Evolutionary conservation across 345 rosid genomes (phyloP), one percentile per base, ranked within the genome.

Genomic region (Arabis alpina): DNA sequence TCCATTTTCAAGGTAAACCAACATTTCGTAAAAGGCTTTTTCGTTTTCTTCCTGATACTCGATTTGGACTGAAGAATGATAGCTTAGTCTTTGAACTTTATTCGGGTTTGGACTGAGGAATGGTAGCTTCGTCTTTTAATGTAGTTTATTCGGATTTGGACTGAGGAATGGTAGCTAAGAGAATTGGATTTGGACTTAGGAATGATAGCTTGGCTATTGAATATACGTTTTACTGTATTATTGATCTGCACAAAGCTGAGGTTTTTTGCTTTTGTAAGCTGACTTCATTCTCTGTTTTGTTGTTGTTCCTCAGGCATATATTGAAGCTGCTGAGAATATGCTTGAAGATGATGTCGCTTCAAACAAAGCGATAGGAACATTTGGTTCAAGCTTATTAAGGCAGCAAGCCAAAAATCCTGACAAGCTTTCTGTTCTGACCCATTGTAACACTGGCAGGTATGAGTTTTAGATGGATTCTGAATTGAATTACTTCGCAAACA

Each of bases 401-500:
- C 69, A 80, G 24, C 84, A 79, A 19, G 70, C 72, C 71, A 78
- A 81, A 64, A 76, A 79, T 66, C 70, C 80, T 5, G 65, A 74
- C 10, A 80, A 68, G 76, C 78, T 91, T 42, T 86, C 87, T 41
- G 80, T 94, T 73, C 72, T 94, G 68, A 94, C 99, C 49, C 99
- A 91, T 82, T 94, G 99, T 88, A 94, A 94, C 72, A 94, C 99
- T 36, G 97, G 97, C 74, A 93, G 97, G 97, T 92, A 61, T 52
- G 24, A 3, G 0, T 5, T 68, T 57, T 25, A 37, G 13, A 28
- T 50, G 3, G 32, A 59, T 24, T 47, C 48, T 55, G 10, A 12
- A 36, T 2, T 51, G 66, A 8, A 14, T 61, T 8, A 2, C 45
- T 19, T 19, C 45, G 34, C 4, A 47, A 1, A 2, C 14, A 32